Base-by-base conservation (phyloP, 495 filamentous ascomycete species). In the Extremus antarcticus region DNA sequence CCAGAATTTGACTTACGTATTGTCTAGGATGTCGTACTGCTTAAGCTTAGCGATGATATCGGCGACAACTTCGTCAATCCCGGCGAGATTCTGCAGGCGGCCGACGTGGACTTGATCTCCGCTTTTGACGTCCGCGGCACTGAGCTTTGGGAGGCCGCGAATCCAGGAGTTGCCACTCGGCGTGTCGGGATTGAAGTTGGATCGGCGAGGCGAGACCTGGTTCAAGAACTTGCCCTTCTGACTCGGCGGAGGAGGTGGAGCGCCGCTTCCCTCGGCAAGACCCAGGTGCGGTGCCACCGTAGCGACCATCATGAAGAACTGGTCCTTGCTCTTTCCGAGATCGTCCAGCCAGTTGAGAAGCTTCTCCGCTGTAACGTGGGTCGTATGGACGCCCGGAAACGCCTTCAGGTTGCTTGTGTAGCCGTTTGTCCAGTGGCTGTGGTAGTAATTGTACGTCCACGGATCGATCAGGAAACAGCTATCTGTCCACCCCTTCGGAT, bases 1-100 rank as follows among this genome's bases (percentile, higher is more conserved):
- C n/a, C n/a, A n/a, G n/a, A n/a, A n/a, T n/a, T n/a, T n/a, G n/a
- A n/a, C n/a, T n/a, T n/a, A n/a, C n/a, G n/a, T 45, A 45, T 45
- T 45, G 41, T 45, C 41, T 3, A 45, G n/a, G 17, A 45, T 45
- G 19, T 45, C 19, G 41, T 45, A 21, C n/a, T 45, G 4, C 19
- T 45, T 45, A 3, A 88, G 65, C 1, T 74, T 72, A 0, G 59
- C 53, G 1, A 88, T 65, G 1, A 86, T 56, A 0, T 65, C 65
- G 19, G 80, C 79, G 0, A 88, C 79, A 13, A 87, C 66, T 65
- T 87, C 84, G 56, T 88, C 84, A 2, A 87, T 81, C 10, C 73
- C 74, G 58, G 85, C 81, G 39, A 87, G 65, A 2, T 83, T 64
- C 23, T 79, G 76, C 11, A 87, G 70, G 1, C 84, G 76, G 29